These are phyloP conservation scores for Cryptomeria japonica DNA, from an alignment of 75 land plant species.

Conservation along the genomic window DNA sequence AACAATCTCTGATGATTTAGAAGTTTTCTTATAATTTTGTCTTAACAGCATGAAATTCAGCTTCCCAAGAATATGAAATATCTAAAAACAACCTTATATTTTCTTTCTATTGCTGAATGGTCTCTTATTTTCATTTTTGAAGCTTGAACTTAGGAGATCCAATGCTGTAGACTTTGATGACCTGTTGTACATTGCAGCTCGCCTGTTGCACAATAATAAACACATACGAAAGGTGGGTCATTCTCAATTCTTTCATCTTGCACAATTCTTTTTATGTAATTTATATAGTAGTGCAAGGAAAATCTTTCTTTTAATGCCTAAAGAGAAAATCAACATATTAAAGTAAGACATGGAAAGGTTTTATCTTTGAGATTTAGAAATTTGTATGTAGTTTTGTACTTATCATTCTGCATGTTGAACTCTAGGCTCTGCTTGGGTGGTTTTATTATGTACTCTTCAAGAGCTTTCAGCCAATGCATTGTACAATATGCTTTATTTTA, in stretches of 20 bases:
- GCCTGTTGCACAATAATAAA: slow-evolving; percentile 1
- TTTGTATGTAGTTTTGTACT: background rate
- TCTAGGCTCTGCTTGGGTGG: background rate
- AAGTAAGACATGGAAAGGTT: background rate
- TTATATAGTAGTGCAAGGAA: background rate
- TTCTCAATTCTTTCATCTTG: background rate
- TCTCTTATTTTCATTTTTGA: slow-evolving; percentile 1
- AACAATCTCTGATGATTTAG: background rate
- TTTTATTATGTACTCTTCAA: background rate
- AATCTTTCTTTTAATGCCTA: background rate
- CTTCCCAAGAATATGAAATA: background rate
- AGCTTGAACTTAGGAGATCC: slow-evolving; percentile 19
- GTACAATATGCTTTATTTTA: background rate
- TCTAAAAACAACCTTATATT: background rate
- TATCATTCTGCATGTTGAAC: background rate
- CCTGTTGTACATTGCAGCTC: slow-evolving; percentile 16
- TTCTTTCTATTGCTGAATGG: background rate
- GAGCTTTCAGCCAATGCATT: background rate
- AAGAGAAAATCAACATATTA: background rate
- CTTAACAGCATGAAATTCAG: background rate
- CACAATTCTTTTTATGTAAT: background rate
- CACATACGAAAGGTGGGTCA: slow-evolving; percentile 18
- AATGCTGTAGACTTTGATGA: slow-evolving; percentile 38
- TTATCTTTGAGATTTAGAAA: background rate
- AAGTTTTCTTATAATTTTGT: background rate